Evolutionary conservation across 192 early-diverging fungal genomes (phyloP), one percentile per base, ranked within the genome.

Genomic region (Podila clonocystis): DNA sequence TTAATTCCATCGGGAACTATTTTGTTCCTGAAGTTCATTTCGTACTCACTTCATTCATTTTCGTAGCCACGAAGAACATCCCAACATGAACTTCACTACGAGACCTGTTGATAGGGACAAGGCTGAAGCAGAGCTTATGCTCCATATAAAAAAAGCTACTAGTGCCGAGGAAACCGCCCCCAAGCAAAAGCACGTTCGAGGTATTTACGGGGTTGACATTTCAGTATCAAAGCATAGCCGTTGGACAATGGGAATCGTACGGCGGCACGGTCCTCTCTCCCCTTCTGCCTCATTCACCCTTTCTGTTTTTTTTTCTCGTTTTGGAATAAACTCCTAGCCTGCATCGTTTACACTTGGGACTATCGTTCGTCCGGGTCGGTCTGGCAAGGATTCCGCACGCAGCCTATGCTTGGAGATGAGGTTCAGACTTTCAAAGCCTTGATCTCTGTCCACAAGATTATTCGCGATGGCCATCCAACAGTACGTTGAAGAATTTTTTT

Each of bases 381-480:
- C 63, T 98, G 94, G 95, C 87, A 89, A 65, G 93, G 89, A 28
- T 84, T 99, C 58, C 94, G 94, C 84, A 87, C 91, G n/a, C 93
- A 91, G 67, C 98, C 98, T 45, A 88, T 97, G 64, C 74, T 95
- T 55, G 90, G 93, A 20, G 95, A 97, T 86, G 98, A 99, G 75
- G 89, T 99, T n/a, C 92, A 97, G 75, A 94, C 93, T 58, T 99
- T 95, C 87, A 99, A 99, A 86, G 94, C 95, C 29, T 86, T 99
- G 66, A 96, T 99, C 74, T 89, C 92, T 22, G 87, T 94, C 67
- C 98, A 99, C 88, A 99, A 99, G 88, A 91, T 99, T 68, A 94
- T 98, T 63, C 92, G 95, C 62, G 91, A 93, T 73, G 98, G 98
- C 50, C 96, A 98, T 83, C 90, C 93, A 26, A 85, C 86, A 52